Percentiles rank a stretch among this genome's conserved stretches.
Conservation (phyloP, 1,139 yeast genomes). For the Suhomyces bolitotheri region DNA sequence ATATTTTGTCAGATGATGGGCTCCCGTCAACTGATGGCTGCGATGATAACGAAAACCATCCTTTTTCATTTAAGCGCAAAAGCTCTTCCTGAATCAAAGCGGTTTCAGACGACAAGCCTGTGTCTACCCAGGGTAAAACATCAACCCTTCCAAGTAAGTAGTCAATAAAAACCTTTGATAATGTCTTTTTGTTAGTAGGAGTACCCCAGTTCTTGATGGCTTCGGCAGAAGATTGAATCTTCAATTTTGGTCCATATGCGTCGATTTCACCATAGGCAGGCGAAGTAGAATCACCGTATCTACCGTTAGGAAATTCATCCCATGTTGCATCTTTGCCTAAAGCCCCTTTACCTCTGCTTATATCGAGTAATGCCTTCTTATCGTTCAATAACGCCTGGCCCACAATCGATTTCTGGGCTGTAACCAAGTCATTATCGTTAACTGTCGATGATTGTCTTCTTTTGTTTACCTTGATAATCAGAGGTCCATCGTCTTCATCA, state of each 20-base stretch:
- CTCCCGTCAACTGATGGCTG: slow-evolving; percentile 91
- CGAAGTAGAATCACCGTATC: slow-evolving; percentile 95
- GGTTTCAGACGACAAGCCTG: slow-evolving; percentile 84
- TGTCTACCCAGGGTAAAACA: slow-evolving; percentile 89
- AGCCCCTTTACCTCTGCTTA: slow-evolving; percentile 82
- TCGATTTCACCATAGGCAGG: slow-evolving; percentile 98
- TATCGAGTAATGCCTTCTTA: slow-evolving; percentile 64
- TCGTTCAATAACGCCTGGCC: slow-evolving; percentile 31
- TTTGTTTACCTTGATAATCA: slow-evolving; percentile 14
- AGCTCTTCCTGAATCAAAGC: slow-evolving; percentile 90
- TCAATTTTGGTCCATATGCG: slow-evolving; percentile 92
- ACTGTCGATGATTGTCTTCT: slow-evolving; percentile 48
- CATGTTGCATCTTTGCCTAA: slow-evolving; percentile 92
- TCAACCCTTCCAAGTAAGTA: slow-evolving; percentile 77
- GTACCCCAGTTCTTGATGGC: slow-evolving; percentile 83
- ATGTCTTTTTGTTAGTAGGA: slow-evolving; percentile 65
- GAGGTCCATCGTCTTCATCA: slow-evolving; percentile 15
- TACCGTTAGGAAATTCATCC: slow-evolving; percentile 98
- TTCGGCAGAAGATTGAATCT: slow-evolving; percentile 62
- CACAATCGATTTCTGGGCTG: slow-evolving; percentile 26
- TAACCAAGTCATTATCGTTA: slow-evolving; percentile 48
- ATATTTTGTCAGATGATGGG: slow-evolving; percentile 75
- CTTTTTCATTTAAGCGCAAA: slow-evolving; percentile 69
- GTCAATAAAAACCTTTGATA: slow-evolving; percentile 66
- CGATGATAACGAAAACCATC: slow-evolving; percentile 86